phyloP scores from a whole-genome alignment of 1,284 basidiomycete species.

The Melampsora larici-populina region DNA sequence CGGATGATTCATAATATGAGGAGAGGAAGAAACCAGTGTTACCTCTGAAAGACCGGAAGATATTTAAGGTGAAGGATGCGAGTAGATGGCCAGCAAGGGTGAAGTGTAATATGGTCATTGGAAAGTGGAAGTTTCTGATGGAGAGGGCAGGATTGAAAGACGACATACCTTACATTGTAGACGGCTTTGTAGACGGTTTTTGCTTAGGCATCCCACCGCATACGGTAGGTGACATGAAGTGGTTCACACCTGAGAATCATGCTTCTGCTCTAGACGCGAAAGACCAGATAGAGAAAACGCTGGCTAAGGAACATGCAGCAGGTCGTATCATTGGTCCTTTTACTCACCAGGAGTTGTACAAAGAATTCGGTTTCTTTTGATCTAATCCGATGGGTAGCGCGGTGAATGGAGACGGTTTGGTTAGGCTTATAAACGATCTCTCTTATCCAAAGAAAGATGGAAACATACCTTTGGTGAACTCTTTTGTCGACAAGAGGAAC shows the following conservation, averaged over 20 bases:
- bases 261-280: neutral
- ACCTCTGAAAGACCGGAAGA: neutral
- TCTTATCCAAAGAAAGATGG: too few relatives aligned
- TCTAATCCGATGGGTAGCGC: too few relatives aligned
- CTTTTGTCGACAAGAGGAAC: neutral
- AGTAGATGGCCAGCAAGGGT: neutral
- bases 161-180: neutral
- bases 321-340: neutral
- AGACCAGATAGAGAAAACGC: neutral
- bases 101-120: slow-evolving; percentile 2
- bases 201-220: slow-evolving; percentile 4
- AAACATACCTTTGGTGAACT: too few relatives aligned
- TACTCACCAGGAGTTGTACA: too few relatives aligned
- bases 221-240: neutral
- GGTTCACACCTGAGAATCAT: slow-evolving; percentile 1
- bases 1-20: too few relatives aligned
- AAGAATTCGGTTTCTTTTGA: too few relatives aligned
- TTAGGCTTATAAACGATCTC: neutral
- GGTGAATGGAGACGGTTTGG: neutral
- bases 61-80: neutral
- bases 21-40: too few relatives aligned
- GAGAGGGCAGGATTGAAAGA: neutral
- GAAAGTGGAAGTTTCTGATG: neutral
- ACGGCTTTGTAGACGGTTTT: neutral
- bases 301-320: neutral